Base-by-base conservation (phyloP, 1,284 basidiomycete species). In the Rhodotorula sp. region DNA sequence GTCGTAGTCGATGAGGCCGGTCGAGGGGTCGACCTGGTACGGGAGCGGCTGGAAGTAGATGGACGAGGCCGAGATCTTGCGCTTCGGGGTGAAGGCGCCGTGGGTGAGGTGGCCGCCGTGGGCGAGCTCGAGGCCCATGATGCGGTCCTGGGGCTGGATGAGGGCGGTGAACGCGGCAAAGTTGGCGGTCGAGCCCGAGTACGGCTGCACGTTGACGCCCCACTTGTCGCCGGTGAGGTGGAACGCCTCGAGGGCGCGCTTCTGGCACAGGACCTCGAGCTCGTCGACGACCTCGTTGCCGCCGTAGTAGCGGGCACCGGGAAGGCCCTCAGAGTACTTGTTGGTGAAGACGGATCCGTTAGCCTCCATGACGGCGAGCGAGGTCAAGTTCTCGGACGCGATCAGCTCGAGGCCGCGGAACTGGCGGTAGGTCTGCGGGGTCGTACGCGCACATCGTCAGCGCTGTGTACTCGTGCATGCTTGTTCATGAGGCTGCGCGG, bases 41-140 rank as follows among this genome's bases (percentile, higher is more conserved):
- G 97, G 97, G 83, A 98, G 88, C 59, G 96, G 97, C 84, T 99
- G 95, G 91, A 99, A 99, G 87, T 99, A 99, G 85, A 99, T 98
- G 29, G 96, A 98, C 54, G 96, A 99, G 37, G 97, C 94, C 65
- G 96, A 97, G 89, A 99, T 99, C 85, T 99, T 99, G 94, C 94
- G 75, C 95, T 98, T 90, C 79, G 68, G 76, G 29, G 75, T 77
- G 74, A 67, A 77, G 39, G 74, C 73, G 60, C 70, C 73, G 66
- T 76, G 75, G 34, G 73, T 70, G 37, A 99, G 88, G 84, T 99
- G 97, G 72, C 97, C 97, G 83, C 97, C 97, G 80, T 98, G 95
- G 48, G 97, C 94, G 63, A 99, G 90, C 77, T 94, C 96, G 78
- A 99, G 91, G 84, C 97, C 97, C 97, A 99, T 99, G 80, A 99